phyloP scores from a whole-genome alignment of 1,284 basidiomycete species.

The Ceratobasidium sp. region DNA sequence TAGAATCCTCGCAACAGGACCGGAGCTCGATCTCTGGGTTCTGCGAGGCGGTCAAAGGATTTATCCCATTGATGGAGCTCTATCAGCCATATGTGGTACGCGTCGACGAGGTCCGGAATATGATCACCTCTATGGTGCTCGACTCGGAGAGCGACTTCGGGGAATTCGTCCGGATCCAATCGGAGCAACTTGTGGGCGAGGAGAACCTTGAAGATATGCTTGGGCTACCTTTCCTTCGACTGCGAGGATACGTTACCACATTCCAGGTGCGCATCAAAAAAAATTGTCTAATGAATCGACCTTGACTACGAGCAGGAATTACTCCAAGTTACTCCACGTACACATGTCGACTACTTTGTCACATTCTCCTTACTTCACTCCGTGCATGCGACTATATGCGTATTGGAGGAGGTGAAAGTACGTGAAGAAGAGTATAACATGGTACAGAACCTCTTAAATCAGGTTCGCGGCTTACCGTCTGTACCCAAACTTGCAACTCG shows the following conservation, averaged over 20 bases:
- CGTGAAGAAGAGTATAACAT: constrained; percentile 83
- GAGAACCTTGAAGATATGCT: constrained; percentile 72
- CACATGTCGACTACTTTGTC: constrained; percentile 70
- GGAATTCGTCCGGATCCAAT: constrained; percentile 81
- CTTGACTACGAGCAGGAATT: constrained; percentile 57
- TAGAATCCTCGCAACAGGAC: constrained; percentile 55
- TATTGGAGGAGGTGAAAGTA: constrained; percentile 80
- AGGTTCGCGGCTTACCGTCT: constrained; percentile 65
- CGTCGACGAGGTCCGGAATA: constrained; percentile 64
- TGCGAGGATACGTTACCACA: constrained; percentile 73
- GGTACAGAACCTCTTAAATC: constrained; percentile 64
- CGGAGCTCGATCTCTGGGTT: constrained; percentile 58
- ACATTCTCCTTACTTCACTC: constrained; percentile 67
- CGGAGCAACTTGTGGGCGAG: constrained; percentile 58
- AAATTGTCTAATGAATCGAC: constrained; percentile 1
- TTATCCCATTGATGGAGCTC: constrained; percentile 72
- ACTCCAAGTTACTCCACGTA: constrained; percentile 67
- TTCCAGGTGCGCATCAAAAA: constrained; percentile 55
- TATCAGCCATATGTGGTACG: constrained; percentile 85
- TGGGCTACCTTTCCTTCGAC: constrained; percentile 74
- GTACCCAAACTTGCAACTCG: constrained; percentile 64
- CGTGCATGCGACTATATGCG: constrained; percentile 70
- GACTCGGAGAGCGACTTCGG: constrained; percentile 73
- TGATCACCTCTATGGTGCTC: constrained; percentile 62
- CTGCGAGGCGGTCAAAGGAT: constrained; percentile 63